Base-by-base conservation (phyloP, 495 filamentous ascomycete genomes). In the Annulohypoxylon nitens region DNA sequence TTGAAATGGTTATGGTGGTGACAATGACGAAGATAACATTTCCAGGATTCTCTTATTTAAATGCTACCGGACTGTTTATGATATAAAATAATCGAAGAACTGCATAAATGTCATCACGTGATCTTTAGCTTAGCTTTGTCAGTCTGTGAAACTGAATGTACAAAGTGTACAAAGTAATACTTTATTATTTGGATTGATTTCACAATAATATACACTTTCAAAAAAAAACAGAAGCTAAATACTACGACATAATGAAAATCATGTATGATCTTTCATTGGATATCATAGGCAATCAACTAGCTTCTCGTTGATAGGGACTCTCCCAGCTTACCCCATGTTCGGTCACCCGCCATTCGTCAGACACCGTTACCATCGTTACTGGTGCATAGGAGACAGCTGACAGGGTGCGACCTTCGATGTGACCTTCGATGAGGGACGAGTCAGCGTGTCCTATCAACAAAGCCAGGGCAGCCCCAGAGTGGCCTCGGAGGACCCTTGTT, bases 401-500 rank as follows among this genome's bases (percentile, higher is more conserved):
- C 5, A 64, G 26, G 64, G 60, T 64, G 45, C 55, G 64, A 69
- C 64, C 45, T 18, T 34, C 20, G 33, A 51, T 57, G 54, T 71
- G 64, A 69, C 70, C 53, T 48, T 25, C 20, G 26, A 51, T 57
- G 11, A 30, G 25, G 11, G 50, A 73, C 64, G 59, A 61, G 65
- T 69, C 48, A 61, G 61, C 25, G 16, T 55, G 41, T 20, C n/a
- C 47, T 20, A 61, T 48, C 20, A 14, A 12, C 23, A 33, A 54
- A 54, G 25, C 50, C 4, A 61, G 18, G 55, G 36, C 11, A 60
- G 30, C 7, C 5, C 8, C 26, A 47, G n/a, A 50, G 37, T 18
- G 23, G 43, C 34, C 58, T 57, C 45, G 59, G 4, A 67, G 51
- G 63, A 67, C 63, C 69, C 69, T 67, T 62, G 50, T 33, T 67